phyloP scores from a whole-genome alignment of 1,284 basidiomycete genomes.

The Ganoderma meredithae region DNA sequence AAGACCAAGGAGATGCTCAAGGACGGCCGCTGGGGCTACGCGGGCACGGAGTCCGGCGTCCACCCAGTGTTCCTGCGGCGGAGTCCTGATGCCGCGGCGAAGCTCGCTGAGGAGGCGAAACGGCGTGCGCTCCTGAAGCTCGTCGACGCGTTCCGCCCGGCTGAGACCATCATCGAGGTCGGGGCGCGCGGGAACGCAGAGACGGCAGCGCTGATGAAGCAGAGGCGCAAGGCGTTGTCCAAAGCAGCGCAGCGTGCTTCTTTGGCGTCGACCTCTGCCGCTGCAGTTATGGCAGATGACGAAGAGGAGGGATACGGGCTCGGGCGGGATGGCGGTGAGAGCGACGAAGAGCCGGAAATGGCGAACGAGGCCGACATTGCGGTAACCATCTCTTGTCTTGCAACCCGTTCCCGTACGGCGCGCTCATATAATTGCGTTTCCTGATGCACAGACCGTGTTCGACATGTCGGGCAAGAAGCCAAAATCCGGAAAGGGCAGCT shows the following conservation, averaged over 20 bases:
- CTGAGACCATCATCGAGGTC: slow-evolving; percentile 94
- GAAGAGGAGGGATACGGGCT: slow-evolving; percentile 50
- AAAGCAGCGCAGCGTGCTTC: slow-evolving; percentile 64
- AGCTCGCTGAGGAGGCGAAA: slow-evolving; percentile 54
- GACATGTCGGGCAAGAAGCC: slow-evolving; percentile 60
- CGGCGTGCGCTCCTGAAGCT: slow-evolving; percentile 76
- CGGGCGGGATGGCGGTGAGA: slow-evolving; percentile 45
- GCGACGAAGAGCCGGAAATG: slow-evolving; percentile 60
- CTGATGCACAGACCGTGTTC: slow-evolving; percentile 71
- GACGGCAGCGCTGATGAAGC: slow-evolving; percentile 86
- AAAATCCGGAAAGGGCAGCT: slow-evolving; percentile 54
- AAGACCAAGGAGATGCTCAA: slow-evolving; percentile 90
- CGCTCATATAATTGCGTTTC: not conserved
- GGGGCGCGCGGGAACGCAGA: slow-evolving; percentile 74
- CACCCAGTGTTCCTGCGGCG: slow-evolving; percentile 71
- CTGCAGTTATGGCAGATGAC: slow-evolving; percentile 43
- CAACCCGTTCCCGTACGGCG: not conserved
- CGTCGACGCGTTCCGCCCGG: slow-evolving; percentile 85
- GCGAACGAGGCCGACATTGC: slow-evolving; percentile 81
- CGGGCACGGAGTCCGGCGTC: slow-evolving; percentile 66
- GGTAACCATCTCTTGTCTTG: slow-evolving; percentile 49
- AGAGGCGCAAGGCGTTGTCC: slow-evolving; percentile 80
- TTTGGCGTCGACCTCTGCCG: slow-evolving; percentile 43
- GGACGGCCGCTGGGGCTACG: slow-evolving; percentile 74
- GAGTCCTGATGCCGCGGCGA: slow-evolving; percentile 36